Conservation (phyloP, 805 yeast genomes). For the Cyberlindnera euphorbiae region DNA sequence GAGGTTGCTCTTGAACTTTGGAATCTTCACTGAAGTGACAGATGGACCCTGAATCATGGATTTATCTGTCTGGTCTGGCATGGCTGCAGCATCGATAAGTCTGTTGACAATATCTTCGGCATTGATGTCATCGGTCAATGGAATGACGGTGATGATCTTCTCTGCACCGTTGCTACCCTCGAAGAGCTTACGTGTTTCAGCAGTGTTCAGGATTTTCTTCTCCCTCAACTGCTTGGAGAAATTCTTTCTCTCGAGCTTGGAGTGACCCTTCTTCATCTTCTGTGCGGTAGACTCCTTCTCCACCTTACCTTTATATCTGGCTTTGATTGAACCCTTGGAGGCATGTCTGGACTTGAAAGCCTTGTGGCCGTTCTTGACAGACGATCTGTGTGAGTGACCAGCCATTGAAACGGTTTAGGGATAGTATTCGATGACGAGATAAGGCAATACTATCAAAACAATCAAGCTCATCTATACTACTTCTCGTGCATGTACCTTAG, state of each 20-base stretch:
- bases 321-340: slow-evolving; percentile 81
- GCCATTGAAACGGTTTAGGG: slow-evolving; percentile 39
- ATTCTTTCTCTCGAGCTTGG: slow-evolving; percentile 72
- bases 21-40: slow-evolving; percentile 47
- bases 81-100: slow-evolving; percentile 38
- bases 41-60: slow-evolving; percentile 38
- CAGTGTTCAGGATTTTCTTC: slow-evolving; percentile 59
- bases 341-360: slow-evolving; percentile 90
- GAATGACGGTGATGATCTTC: slow-evolving; percentile 74
- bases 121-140: slow-evolving; percentile 70
- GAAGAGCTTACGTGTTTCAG: slow-evolving; percentile 61
- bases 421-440: no score
- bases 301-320: slow-evolving; percentile 78
- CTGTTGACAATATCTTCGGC: slow-evolving; percentile 48
- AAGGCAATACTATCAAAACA: no score
- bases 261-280: slow-evolving; percentile 28
- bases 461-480: no score
- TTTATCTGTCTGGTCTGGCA: slow-evolving; percentile 30
- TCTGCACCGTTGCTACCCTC: slow-evolving; percentile 80
- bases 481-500: not conserved
- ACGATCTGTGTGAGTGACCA: slow-evolving; percentile 79
- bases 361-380: slow-evolving; percentile 81
- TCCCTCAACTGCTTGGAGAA: slow-evolving; percentile 70
- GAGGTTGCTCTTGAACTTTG: slow-evolving; percentile 69
- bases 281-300: slow-evolving; percentile 49